Conservation (phyloP, 2,329 filamentous ascomycete genomes). For the Fusarium agapanthi region DNA sequence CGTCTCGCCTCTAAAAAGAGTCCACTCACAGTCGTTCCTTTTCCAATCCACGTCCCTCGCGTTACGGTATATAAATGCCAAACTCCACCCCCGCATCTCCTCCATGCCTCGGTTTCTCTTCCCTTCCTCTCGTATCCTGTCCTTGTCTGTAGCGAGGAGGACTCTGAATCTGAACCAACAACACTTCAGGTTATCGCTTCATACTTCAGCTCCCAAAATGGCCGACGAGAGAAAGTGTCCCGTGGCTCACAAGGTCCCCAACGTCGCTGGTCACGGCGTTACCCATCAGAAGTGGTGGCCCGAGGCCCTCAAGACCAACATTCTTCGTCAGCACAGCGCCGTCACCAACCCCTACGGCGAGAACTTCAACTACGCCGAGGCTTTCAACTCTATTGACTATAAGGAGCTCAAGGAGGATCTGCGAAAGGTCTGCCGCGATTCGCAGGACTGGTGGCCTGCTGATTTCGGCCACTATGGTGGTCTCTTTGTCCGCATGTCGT, state of each 20-base stretch:
- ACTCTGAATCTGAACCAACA: slow-evolving; percentile 3
- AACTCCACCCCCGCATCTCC: slow-evolving; percentile 32
- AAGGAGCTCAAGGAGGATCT: slow-evolving; percentile 78
- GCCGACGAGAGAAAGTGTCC: slow-evolving; percentile 28
- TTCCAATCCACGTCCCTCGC: slow-evolving; percentile 22
- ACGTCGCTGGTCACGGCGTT: slow-evolving; percentile 27
- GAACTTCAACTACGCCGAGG: slow-evolving; percentile 24
- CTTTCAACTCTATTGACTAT: slow-evolving; percentile 28
- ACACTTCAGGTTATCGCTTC: neutral
- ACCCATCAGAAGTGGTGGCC: slow-evolving; percentile 29
- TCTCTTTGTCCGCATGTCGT: slow-evolving; percentile 82
- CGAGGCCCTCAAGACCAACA: slow-evolving; percentile 32
- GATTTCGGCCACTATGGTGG: slow-evolving; percentile 86
- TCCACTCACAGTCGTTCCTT: slow-evolving; percentile 14
- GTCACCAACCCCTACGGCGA: slow-evolving; percentile 30
- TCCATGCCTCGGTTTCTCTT: slow-evolving; percentile 27
- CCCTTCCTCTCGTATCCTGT: slow-evolving; percentile 12
- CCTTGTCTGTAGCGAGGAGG: slow-evolving; percentile 20
- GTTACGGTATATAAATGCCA: slow-evolving; percentile 20
- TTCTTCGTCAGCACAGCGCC: slow-evolving; percentile 22
- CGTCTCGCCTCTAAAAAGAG: slow-evolving; percentile 6
- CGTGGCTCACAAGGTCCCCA: slow-evolving; percentile 22
- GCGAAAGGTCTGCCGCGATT: slow-evolving; percentile 73
- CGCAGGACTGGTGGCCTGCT: slow-evolving; percentile 83
- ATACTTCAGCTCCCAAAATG: slow-evolving; percentile 17